Percentiles rank a stretch among this genome's conserved stretches.
These are phyloP conservation scores for Chlorophyllum brunneum DNA, from an alignment of 768 basidiomycete species.

Conservation along the genomic window DNA sequence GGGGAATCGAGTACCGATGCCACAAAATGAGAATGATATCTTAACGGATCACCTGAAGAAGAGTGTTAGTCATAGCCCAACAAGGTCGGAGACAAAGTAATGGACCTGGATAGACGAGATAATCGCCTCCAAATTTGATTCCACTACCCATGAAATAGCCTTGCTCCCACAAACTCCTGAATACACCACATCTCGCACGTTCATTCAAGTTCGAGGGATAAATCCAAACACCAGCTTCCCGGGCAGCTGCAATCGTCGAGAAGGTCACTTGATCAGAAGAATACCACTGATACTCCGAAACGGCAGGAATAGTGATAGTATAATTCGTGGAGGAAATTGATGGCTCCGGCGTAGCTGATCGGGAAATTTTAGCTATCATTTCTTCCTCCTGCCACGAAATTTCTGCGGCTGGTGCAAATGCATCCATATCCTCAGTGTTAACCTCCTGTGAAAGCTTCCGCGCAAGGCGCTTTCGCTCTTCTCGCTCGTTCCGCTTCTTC, in stretches of 20 bases:
- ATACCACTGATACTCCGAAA: slow-evolving; percentile 68
- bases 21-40: slow-evolving; percentile 96
- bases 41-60: slow-evolving; percentile 77
- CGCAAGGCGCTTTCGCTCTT: slow-evolving; percentile 36
- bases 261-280: slow-evolving; percentile 38
- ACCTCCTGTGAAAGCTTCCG: slow-evolving; percentile 16
- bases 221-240: slow-evolving; percentile 67
- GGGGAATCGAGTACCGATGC: slow-evolving; percentile 76
- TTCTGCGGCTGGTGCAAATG: background rate
- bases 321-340: slow-evolving; percentile 28
- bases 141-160: slow-evolving; percentile 88
- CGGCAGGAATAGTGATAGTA: slow-evolving; percentile 62
- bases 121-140: slow-evolving; percentile 94
- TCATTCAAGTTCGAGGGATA: slow-evolving; percentile 67
- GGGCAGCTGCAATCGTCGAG: slow-evolving; percentile 55
- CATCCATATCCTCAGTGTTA: slow-evolving; percentile 10
- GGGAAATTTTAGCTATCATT: slow-evolving; percentile 2
- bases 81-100: slow-evolving; percentile 7
- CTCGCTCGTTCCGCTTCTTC: slow-evolving; percentile 69
- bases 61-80: background rate
- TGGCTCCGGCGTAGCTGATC: slow-evolving; percentile 13
- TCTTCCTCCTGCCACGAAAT: background rate
- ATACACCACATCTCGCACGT: slow-evolving; percentile 75
- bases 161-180: slow-evolving; percentile 75
- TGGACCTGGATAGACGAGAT: slow-evolving; percentile 92